Percentiles rank a stretch among this genome's conserved stretches.
These are phyloP conservation scores for Schwanniomyces etchellsii DNA, from an alignment of 1,139 yeast genomes.

Conservation along the genomic window DNA sequence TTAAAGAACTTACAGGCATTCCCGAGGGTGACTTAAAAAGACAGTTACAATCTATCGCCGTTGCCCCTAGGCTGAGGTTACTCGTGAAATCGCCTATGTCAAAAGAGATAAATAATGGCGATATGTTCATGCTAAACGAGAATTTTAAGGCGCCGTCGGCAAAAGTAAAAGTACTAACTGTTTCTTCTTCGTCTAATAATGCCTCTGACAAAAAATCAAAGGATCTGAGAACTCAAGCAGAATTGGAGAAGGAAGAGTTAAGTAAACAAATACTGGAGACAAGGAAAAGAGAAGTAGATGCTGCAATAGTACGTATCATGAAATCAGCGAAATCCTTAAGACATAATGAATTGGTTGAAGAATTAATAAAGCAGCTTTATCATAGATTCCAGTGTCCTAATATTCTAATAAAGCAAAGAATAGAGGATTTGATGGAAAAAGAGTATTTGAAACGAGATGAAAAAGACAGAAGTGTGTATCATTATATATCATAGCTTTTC, in stretches of 20 bases:
- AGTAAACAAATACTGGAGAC: conserved; percentile 33
- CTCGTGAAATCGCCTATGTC: conserved; percentile 70
- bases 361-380: conserved; percentile 57
- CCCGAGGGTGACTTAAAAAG: conserved; percentile 69
- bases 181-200: conserved; percentile 28
- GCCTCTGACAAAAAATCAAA: conserved; percentile 24
- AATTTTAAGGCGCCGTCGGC: conserved; percentile 67
- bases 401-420: conserved; percentile 62
- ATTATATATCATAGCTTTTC: conserved; percentile 57
- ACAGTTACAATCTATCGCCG: conserved; percentile 78
- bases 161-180: conserved; percentile 75
- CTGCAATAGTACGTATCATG: conserved; percentile 86
- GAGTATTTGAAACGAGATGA: conserved; percentile 78
- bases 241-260: conserved; percentile 30
- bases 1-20: conserved; percentile 61
- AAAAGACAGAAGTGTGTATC: conserved; percentile 55
- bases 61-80: conserved; percentile 76
- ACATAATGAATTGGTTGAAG: conserved; percentile 64
- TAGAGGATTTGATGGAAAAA: conserved; percentile 76
- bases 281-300: conserved; percentile 64
- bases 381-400: conserved; percentile 69
- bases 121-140: conserved; percentile 63
- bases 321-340: conserved; percentile 60
- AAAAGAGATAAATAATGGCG: conserved; percentile 60
- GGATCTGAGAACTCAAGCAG: conserved; percentile 21